Evolutionary conservation across 768 basidiomycete genomes (phyloP).

Genomic region (Gloeophyllum trabeum): DNA sequence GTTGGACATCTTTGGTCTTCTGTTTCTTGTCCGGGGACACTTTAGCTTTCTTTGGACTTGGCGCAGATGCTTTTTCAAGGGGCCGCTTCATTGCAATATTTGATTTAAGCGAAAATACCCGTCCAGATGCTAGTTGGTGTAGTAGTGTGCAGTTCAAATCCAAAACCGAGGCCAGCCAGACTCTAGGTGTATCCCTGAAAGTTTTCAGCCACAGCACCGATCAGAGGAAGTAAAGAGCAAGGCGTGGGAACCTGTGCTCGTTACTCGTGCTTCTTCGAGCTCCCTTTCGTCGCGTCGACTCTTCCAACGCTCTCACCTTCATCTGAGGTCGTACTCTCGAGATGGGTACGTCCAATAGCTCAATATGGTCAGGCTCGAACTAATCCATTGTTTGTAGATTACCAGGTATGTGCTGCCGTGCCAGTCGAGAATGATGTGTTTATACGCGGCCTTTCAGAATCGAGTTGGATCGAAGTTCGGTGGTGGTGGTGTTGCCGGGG

Average conservation of each 20-base stretch:
- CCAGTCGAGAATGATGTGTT: not conserved
- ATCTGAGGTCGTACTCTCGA: too few species aligned
- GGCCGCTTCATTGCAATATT: conserved; percentile 51
- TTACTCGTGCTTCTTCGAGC: not conserved
- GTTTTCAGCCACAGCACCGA: too few species aligned
- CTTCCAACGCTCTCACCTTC: not conserved
- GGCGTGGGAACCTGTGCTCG: not conserved
- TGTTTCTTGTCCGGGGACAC: conserved; percentile 21
- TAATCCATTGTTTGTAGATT: too few species aligned
- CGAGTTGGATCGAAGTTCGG: conserved; percentile 94
- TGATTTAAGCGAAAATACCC: too few species aligned
- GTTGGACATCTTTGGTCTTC: conserved; percentile 13
- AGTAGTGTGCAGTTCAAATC: too few species aligned
- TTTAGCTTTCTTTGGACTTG: conserved; percentile 55
- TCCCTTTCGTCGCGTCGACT: not conserved
- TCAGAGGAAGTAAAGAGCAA: too few species aligned
- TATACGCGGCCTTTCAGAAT: conserved; percentile 40
- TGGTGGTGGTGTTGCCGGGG: conserved; percentile 91
- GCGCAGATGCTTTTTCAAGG: conserved; percentile 38
- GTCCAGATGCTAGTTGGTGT: too few species aligned
- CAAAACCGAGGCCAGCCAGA: too few species aligned
- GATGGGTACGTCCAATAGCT: too few species aligned
- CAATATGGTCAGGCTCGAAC: too few species aligned
- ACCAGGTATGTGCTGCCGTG: not conserved
- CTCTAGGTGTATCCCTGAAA: too few species aligned